Base-by-base conservation (phyloP, 208 protist species). In the Leishmania martiniquensis region DNA sequence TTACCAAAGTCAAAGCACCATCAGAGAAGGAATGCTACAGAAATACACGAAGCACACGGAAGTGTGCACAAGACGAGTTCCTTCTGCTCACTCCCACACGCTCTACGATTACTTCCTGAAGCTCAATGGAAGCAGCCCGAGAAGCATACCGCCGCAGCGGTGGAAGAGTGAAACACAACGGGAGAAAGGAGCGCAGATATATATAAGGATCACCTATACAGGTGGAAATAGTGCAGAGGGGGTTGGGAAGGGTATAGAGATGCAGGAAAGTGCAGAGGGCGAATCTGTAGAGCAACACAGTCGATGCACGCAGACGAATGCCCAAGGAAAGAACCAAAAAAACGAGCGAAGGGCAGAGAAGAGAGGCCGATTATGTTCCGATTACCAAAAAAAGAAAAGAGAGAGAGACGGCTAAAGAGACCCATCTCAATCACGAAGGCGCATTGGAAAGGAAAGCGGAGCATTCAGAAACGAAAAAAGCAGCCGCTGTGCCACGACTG, bases 171-270 rank as follows among this genome's bases (percentile, higher is more conserved):
- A 63, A 63, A 63, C n/a, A 29, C 9, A 63, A 22, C n/a, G 59
- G 9, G 12, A 63, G 25, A 66, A 63, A 25, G 0, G n/a, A 49
- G 29, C 25, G 17, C n/a, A n/a, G n/a, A n/a, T n/a, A n/a, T n/a
- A n/a, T n/a, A n/a, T n/a, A 70, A 15, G n/a, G 72, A n/a, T 13
- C 45, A 81, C 69, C 34, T 67, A 76, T 65, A 22, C 54, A 71
- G 1, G 71, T 57, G 37, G 2, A 47, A 3, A 42, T 2, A 63
- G 7, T 55, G 29, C 5, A 76, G 42, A 4, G 5, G 22, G 5
- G 54, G 1, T n/a, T 59, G 29, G 29, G 29, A 15, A 1, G 32
- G 59, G 59, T 59, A 42, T 15, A 42, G n/a, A 66, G 60, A 66
- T 22, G 15, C 22, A 62, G 20, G 4, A 32, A 34, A 20, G 20